Base-by-base conservation (phyloP, 1,284 basidiomycete species). In the Earliella scabrosa region DNA sequence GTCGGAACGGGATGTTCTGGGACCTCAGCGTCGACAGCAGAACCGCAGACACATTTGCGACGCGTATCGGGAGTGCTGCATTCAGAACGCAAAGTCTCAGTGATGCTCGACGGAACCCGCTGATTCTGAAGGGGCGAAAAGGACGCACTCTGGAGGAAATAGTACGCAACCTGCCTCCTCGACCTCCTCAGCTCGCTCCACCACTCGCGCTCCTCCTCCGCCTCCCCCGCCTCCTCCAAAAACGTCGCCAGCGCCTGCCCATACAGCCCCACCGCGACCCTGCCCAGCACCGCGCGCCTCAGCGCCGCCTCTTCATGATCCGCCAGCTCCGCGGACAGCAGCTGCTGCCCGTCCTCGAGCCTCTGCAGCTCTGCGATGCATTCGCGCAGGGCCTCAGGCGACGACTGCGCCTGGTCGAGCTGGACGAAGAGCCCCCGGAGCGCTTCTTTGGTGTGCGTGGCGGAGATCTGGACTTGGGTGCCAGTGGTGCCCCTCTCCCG, bases 121-220 rank as follows among this genome's bases (percentile, higher is more conserved):
- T 2, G 50, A 41, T n/a, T 32, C 18, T 29, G 18, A 32, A 4
- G n/a, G 9, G 13, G 46, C 56, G 45, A 55, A 50, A 18, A 46
- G 20, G n/a, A 74, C 80, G 58, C 65, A 91, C 89, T 89, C 75
- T 90, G 86, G 4, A 91, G 57, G 26, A 91, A 73, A 68, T 87
- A 88, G 68, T 78, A 75, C 11, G 77, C 76, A 8, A 83, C 73
- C 32, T 74, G 79, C 45, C 68, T 59, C 35, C 71, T 67, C 1
- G 88, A 90, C 32, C 82, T 76, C 57, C 82, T 84, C 43, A 88
- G 67, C 48, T 87, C 83, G 18, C 78, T 75, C 90, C 90, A 92
- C 88, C 88, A 92, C 53, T 90, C 84, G 10, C 86, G 82, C 62
- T 91, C 89, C 5, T 77, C 72, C 64, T 92, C 89, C 7, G 82